Percentiles rank a stretch among this genome's conserved stretches.
Evolutionary conservation across 1,284 basidiomycete genomes (phyloP).

Genomic region (Rhodotorula sp.): DNA sequence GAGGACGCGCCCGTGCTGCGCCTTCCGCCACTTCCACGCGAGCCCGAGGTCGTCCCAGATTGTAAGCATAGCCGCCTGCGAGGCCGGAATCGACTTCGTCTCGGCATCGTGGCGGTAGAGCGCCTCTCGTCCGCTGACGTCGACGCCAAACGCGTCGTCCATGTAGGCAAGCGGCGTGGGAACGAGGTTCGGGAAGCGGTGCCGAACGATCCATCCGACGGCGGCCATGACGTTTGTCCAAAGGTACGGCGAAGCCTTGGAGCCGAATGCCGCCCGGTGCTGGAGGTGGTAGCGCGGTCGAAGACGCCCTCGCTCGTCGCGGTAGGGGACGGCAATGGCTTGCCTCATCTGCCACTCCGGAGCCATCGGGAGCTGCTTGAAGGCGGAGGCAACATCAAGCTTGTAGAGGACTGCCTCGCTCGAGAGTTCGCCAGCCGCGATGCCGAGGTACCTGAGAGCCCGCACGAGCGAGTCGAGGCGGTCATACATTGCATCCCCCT

Average conservation of each 20-base stretch:
- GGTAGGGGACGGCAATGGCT: neutral
- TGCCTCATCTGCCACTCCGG: constrained; percentile 2
- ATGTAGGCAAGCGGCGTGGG: neutral
- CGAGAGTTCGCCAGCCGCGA: too few relatives aligned
- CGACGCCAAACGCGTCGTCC: constrained; percentile 8
- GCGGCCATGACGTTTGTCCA: constrained; percentile 9
- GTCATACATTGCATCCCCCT: too few relatives aligned
- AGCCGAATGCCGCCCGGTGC: neutral
- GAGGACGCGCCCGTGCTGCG: neutral
- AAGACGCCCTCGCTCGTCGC: neutral
- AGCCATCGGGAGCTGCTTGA: constrained; percentile 7
- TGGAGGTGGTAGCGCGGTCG: neutral
- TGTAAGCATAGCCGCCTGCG: neutral
- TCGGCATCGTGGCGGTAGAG: neutral
- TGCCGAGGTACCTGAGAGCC: too few relatives aligned
- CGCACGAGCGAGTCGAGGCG: too few relatives aligned
- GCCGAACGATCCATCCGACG: neutral
- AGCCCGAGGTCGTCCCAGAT: neutral
- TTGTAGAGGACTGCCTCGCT: neutral
- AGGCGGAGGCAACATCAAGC: neutral
- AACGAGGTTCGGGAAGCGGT: neutral
- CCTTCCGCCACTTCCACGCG: neutral
- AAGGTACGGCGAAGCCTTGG: neutral
- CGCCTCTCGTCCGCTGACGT: neutral
- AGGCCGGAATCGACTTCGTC: neutral